phyloP scores from a whole-genome alignment of 2,329 filamentous ascomycete genomes.

The Ceratocystis ficicola region DNA sequence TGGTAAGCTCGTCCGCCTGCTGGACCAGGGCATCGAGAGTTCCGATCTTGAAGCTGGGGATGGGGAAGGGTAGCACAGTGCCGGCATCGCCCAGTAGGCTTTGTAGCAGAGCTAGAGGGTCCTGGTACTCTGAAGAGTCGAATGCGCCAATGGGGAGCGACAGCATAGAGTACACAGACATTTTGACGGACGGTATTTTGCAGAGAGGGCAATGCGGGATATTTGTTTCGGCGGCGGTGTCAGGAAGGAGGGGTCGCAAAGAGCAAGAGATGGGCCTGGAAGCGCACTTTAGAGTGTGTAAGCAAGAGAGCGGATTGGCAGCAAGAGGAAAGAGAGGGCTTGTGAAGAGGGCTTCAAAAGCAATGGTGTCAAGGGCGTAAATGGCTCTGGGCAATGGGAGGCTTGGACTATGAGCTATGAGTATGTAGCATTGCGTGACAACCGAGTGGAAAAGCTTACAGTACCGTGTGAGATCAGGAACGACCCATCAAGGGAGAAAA shows the following conservation, averaged over 20 bases:
- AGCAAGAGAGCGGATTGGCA: neutral
- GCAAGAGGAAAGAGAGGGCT: neutral
- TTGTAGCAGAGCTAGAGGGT: conserved; percentile 65
- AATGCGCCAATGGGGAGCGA: conserved; percentile 83
- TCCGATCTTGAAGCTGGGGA: conserved; percentile 95
- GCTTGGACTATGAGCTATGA: neutral
- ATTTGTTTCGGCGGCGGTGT: conserved; percentile 9
- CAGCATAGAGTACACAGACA: conserved; percentile 64
- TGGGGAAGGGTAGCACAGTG: conserved; percentile 61
- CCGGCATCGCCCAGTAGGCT: conserved; percentile 65
- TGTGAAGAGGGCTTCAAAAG: neutral
- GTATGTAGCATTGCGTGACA: neutral
- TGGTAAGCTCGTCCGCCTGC: conserved; percentile 87
- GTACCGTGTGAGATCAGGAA: neutral
- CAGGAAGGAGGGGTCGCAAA: neutral
- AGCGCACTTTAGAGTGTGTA: neutral
- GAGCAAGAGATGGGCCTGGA: neutral
- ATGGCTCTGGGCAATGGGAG: neutral
- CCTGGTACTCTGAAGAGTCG: conserved; percentile 65
- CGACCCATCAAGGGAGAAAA: neutral
- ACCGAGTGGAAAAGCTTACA: neutral
- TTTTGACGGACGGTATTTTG: conserved; percentile 8
- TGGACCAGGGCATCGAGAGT: conserved; percentile 89
- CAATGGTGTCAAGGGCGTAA: neutral
- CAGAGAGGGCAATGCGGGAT: conserved; percentile 16